Percentiles rank a stretch among this genome's conserved stretches.
These are phyloP conservation scores for Cerioporus squamosus DNA, from an alignment of 1,284 basidiomycete genomes.

Conservation along the genomic window DNA sequence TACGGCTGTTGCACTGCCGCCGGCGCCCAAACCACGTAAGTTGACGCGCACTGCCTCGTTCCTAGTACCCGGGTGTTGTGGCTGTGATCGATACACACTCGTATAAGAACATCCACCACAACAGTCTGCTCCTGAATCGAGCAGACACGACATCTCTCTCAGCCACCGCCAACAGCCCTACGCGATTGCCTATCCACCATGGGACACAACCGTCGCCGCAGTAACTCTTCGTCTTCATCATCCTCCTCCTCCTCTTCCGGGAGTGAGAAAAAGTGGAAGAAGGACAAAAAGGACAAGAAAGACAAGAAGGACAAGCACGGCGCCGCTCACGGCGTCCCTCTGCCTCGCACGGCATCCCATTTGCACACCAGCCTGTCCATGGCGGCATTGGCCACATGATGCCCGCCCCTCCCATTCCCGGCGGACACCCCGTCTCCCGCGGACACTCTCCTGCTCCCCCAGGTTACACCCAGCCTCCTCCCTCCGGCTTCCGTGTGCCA, in stretches of 20 bases:
- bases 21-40: slow-evolving; percentile 41
- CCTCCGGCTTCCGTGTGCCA: slow-evolving; percentile 68
- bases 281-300: slow-evolving; percentile 23
- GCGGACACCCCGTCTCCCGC: slow-evolving; percentile 7
- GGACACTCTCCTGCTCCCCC: slow-evolving; percentile 9
- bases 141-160: too few relatives aligned
- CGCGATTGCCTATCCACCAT: background rate
- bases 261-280: slow-evolving; percentile 26
- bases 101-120: too few relatives aligned
- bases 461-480: slow-evolving; percentile 32
- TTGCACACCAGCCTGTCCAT: background rate
- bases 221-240: slow-evolving; percentile 20
- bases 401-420: background rate
- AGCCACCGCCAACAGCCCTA: background rate
- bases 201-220: slow-evolving; percentile 32
- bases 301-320: slow-evolving; percentile 24
- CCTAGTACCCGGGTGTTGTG: background rate
- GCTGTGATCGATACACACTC: too few relatives aligned
- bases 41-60: background rate
- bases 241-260: slow-evolving; percentile 28
- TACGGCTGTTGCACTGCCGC: too few relatives aligned
- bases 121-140: too few relatives aligned
- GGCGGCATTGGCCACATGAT: background rate
- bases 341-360: slow-evolving; percentile 5
- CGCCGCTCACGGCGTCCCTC: slow-evolving; percentile 8